A percentile compares a stretch with the other conserved stretches of the same genome.
Conservation (phyloP, 352 stramenopile genomes). For the Phytophthora palmivora region DNA sequence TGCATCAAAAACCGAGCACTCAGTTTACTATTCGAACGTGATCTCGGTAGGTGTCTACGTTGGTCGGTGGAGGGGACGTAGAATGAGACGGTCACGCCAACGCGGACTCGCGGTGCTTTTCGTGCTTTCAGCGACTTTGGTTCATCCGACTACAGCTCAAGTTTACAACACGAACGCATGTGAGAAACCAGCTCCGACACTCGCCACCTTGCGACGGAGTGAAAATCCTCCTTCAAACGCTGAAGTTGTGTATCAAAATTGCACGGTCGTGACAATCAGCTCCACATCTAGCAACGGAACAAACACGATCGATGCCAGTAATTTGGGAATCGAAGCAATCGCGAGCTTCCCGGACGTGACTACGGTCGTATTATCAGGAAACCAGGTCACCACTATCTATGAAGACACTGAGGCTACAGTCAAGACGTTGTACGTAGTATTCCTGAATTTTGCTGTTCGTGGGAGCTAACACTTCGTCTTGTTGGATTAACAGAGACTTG, state of each 20-base stretch:
- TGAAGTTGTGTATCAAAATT: constrained; percentile 44
- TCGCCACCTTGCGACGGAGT: constrained; percentile 32
- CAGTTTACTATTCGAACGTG: constrained; percentile 35
- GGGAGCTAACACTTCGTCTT: not conserved
- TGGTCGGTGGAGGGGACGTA: constrained; percentile 2
- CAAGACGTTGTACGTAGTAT: constrained; percentile 39
- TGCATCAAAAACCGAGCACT: constrained; percentile 27
- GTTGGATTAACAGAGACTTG: constrained; percentile 30
- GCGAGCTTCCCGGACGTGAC: constrained; percentile 42
- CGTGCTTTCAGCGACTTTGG: constrained; percentile 13
- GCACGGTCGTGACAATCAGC: constrained; percentile 34
- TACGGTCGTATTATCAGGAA: constrained; percentile 32
- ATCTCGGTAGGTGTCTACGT: constrained; percentile 19
- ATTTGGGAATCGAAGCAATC: constrained; percentile 34
- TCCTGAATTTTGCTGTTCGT: constrained; percentile 12
- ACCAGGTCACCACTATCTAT: constrained; percentile 40
- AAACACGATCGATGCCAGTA: constrained; percentile 34
- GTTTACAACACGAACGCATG: constrained; percentile 23
- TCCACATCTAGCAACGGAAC: constrained; percentile 36
- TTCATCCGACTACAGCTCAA: not conserved
- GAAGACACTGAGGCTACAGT: constrained; percentile 30
- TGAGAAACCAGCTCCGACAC: constrained; percentile 32
- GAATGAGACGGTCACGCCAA: constrained; percentile 34
- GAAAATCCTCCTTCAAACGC: constrained; percentile 16
- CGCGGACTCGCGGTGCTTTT: constrained; percentile 11